Evolutionary conservation across 139 green algal species (phyloP).

Genomic region (Coccomyxa sp.): DNA sequence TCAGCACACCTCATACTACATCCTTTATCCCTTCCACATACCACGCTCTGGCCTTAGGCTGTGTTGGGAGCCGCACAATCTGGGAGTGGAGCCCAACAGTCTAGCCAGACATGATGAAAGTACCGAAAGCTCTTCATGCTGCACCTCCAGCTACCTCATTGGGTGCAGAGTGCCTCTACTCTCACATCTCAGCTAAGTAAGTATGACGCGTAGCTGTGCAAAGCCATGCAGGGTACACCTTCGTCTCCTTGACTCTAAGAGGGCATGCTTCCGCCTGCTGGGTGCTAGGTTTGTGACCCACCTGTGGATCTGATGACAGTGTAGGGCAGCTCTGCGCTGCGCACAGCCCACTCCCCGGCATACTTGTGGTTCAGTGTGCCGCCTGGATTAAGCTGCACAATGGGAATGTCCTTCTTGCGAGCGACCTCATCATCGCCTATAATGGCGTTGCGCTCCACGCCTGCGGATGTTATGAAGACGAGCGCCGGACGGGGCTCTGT

Average conservation of each 20-base stretch:
- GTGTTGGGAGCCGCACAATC: background rate
- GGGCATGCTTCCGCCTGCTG: background rate
- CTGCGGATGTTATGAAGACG: slow-evolving; percentile 61
- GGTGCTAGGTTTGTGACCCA: slow-evolving; percentile 3
- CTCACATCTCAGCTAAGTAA: background rate
- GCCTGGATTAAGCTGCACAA: slow-evolving; percentile 82
- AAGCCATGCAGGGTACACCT: background rate
- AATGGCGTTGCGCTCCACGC: slow-evolving; percentile 79
- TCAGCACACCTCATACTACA: background rate
- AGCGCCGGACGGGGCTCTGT: slow-evolving; percentile 43
- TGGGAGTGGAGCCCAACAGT: background rate
- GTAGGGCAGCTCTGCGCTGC: slow-evolving; percentile 64
- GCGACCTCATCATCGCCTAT: slow-evolving; percentile 63
- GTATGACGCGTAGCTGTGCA: background rate
- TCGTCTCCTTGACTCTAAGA: background rate
- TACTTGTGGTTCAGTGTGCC: slow-evolving; percentile 82
- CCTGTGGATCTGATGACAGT: slow-evolving; percentile 69
- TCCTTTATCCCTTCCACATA: background rate
- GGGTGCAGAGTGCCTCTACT: background rate
- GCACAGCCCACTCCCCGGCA: slow-evolving; percentile 59
- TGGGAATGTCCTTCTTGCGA: slow-evolving; percentile 62
- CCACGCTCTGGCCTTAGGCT: background rate
- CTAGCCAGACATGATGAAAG: too few relatives aligned
- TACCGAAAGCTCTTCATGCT: too few relatives aligned
- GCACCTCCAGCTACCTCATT: background rate